phyloP scores from a whole-genome alignment of 768 basidiomycete species.

The Amanita muscaria region DNA sequence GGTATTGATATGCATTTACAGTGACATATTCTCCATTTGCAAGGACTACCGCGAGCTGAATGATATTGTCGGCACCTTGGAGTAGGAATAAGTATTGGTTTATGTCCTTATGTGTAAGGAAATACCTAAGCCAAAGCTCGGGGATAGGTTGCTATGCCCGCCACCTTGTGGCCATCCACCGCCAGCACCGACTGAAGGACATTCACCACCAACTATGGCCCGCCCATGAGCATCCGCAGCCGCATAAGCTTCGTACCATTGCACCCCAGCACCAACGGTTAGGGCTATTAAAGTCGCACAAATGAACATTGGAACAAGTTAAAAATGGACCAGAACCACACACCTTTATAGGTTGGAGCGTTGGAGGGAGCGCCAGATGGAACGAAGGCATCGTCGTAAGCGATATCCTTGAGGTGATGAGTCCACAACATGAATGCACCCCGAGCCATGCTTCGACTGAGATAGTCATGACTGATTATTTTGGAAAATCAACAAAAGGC shows the following conservation, averaged over 20 bases:
- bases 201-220: constrained; percentile 35
- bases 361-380: constrained; percentile 24
- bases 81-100: neutral
- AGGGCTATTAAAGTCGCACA: constrained; percentile 17
- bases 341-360: constrained; percentile 7
- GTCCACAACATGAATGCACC: constrained; percentile 34
- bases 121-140: neutral
- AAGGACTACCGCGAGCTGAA: constrained; percentile 36
- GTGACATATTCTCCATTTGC: constrained; percentile 30
- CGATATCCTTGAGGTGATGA: constrained; percentile 26
- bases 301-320: neutral
- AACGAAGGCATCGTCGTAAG: constrained; percentile 20
- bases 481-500: constrained; percentile 10
- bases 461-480: constrained; percentile 35
- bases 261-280: constrained; percentile 35
- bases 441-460: constrained; percentile 35
- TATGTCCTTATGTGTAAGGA: too few relatives aligned
- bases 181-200: constrained; percentile 32
- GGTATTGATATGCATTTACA: constrained; percentile 31
- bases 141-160: constrained; percentile 14
- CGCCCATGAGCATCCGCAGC: constrained; percentile 28
- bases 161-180: constrained; percentile 42
- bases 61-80: constrained; percentile 37
- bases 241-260: constrained; percentile 36
- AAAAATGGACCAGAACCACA: neutral